Evolutionary conservation across 179 eudicot genomes (phyloP).

Genomic region (Silene coronaria): DNA sequence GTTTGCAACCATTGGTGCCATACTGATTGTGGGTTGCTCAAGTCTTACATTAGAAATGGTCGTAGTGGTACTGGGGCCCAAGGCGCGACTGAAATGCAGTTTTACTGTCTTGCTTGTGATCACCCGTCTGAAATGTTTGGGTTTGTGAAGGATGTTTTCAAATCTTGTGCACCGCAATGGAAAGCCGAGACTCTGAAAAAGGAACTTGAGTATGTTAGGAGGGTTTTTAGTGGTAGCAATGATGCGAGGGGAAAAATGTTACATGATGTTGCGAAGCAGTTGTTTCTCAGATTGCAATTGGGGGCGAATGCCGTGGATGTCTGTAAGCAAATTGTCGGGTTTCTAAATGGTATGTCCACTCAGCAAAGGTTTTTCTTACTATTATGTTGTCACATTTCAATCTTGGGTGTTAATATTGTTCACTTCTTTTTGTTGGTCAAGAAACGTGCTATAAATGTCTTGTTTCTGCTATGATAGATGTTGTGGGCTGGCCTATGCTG

Average conservation of each 20-base stretch:
- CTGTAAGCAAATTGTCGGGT: constrained; percentile 51
- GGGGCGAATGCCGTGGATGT: constrained; percentile 58
- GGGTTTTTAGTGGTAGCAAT: constrained; percentile 65
- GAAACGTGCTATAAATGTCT: neutral
- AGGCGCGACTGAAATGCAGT: constrained; percentile 78
- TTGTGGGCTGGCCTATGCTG: neutral
- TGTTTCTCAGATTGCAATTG: constrained; percentile 54
- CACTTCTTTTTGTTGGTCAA: neutral
- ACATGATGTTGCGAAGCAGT: constrained; percentile 54
- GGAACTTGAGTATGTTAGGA: constrained; percentile 83
- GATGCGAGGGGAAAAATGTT: constrained; percentile 70
- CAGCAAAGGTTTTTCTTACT: neutral
- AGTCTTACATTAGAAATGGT: constrained; percentile 73
- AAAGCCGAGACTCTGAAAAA: constrained; percentile 56
- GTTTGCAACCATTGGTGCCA: constrained; percentile 97
- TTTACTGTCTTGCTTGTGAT: constrained; percentile 85
- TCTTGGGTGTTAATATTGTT: neutral
- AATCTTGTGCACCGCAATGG: constrained; percentile 72
- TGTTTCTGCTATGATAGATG: neutral
- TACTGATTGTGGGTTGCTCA: constrained; percentile 74
- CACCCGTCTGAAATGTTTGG: constrained; percentile 99
- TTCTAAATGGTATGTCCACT: constrained; percentile 52
- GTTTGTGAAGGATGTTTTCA: constrained; percentile 92
- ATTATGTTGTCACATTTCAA: neutral
- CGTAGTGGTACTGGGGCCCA: constrained; percentile 47